Base-by-base conservation (phyloP, 2,329 filamentous ascomycete genomes). In the Geosmithia putterillii region DNA sequence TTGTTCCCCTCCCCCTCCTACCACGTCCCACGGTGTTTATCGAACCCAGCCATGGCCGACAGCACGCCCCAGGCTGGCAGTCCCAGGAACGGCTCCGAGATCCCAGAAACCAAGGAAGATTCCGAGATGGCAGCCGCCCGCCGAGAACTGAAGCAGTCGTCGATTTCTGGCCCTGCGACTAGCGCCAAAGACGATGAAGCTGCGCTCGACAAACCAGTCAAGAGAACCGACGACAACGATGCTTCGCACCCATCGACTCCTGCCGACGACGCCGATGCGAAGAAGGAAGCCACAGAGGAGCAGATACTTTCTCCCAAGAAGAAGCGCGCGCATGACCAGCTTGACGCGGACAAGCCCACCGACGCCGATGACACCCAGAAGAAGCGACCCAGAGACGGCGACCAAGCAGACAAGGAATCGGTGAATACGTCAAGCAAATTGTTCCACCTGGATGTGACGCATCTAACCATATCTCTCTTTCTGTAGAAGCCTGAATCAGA, bases 91-190 rank as follows among this genome's bases (percentile, higher is more conserved):
- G 38, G 36, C 9, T 52, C 51, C 40, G 42, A 53, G 43, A 54
- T 52, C 41, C 50, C 61, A 48, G 60, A 64, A 45, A 53, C 54
- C 28, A 69, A 64, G 44, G 78, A 82, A 51, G 78, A 82, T 57
- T 72, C 74, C 32, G 76, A 77, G 53, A 82, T 78, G 36, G 74
- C 74, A 46, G 76, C 76, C 42, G 68, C 78, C 32, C 72, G 78
- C 47, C 72, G 79, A 52, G 78, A 82, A 60, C 67, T 82, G 36
- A 77, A 74, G 61, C 75, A 81, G 49, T 79, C 77, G 9, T 70
- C 64, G 42, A 80, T 82, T 49, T 81, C 77, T 15, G 76, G 74
- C 42, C 54, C 19, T 20, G 23, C 19, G 18, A n/a, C 25, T 21
- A 25, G 14, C 21, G 41, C 20, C 18, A 43, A 42, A 9, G 48